These are phyloP conservation scores for Pythium pyrilobum DNA, from an alignment of 352 stramenopile genomes.

Conservation along the genomic window DNA sequence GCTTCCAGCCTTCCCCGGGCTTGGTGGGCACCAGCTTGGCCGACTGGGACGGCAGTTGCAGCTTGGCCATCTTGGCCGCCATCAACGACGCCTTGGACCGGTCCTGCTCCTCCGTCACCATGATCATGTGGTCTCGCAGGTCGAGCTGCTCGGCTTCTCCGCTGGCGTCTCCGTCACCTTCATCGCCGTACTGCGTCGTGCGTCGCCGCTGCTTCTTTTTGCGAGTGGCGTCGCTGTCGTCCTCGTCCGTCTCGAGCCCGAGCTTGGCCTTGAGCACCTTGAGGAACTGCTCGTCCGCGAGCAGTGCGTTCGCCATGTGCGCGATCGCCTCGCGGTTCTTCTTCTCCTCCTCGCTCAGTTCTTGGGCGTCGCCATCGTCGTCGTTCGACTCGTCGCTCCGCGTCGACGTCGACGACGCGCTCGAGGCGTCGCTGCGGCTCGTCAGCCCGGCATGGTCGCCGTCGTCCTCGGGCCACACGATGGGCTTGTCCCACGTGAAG, in stretches of 20 bases:
- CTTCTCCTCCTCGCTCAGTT: constrained; percentile 18
- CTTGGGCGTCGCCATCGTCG: background rate
- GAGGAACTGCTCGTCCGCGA: constrained; percentile 63
- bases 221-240: background rate
- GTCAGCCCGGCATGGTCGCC: constrained; percentile 6
- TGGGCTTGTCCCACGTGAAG: constrained; percentile 47
- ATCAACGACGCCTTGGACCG: constrained; percentile 42
- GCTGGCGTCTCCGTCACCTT: constrained; percentile 20
- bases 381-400: constrained; percentile 6
- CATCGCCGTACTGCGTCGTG: constrained; percentile 9
- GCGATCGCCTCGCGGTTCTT: constrained; percentile 24
- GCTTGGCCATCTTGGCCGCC: constrained; percentile 50
- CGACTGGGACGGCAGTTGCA: constrained; percentile 33
- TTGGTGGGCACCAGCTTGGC: constrained; percentile 9
- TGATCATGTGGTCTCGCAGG: constrained; percentile 34
- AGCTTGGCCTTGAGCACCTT: constrained; percentile 50
- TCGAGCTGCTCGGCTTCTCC: constrained; percentile 35
- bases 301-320: constrained; percentile 30
- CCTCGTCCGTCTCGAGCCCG: constrained; percentile 26
- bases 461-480: constrained; percentile 25
- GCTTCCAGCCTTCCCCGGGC: constrained; percentile 69
- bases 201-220: constrained; percentile 9
- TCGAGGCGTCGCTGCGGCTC: constrained; percentile 15
- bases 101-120: constrained; percentile 45
- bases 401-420: constrained; percentile 3